A percentile compares a stretch with the other conserved stretches of the same genome.
Evolutionary conservation across 306 rosid genomes (phyloP).

Genomic region (Acmispon strigosus): DNA sequence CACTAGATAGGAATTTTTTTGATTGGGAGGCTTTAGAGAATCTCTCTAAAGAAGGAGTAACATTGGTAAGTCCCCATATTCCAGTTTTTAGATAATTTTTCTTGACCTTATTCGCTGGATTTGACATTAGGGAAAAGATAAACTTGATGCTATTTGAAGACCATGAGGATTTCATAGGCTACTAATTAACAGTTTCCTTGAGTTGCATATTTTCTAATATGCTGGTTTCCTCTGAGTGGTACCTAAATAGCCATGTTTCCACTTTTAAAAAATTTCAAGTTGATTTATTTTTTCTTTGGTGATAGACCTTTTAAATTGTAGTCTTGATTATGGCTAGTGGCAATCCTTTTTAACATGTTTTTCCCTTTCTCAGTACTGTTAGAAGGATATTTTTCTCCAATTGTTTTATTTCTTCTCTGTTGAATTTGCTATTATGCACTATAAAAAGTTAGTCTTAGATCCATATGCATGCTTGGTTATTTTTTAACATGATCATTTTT

Average conservation of each 20-base stretch:
- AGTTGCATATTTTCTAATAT: background rate
- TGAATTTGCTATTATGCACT: background rate
- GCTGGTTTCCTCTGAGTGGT: constrained; percentile 3
- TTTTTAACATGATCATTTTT: background rate
- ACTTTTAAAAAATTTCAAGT: background rate
- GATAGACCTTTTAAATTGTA: background rate
- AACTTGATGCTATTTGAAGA: constrained; percentile 3
- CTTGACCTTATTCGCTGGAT: background rate
- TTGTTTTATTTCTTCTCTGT: background rate
- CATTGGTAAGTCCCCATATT: constrained; percentile 55
- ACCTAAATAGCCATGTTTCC: background rate
- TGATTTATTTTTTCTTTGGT: background rate
- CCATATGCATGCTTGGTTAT: background rate
- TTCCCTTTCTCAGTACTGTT: background rate
- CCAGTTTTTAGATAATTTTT: background rate
- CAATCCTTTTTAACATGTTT: background rate
- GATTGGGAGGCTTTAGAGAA: constrained; percentile 89
- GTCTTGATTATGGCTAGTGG: constrained; percentile 3
- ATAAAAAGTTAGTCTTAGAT: background rate
- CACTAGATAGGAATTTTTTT: constrained; percentile 84
- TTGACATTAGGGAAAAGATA: constrained; percentile 6
- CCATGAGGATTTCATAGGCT: constrained; percentile 2
- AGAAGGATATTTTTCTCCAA: background rate
- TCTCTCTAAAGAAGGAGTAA: constrained; percentile 97
- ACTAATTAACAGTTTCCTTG: background rate